These are phyloP conservation scores for Penicillium desertorum DNA, from an alignment of 495 filamentous ascomycete species.

Conservation along the genomic window DNA sequence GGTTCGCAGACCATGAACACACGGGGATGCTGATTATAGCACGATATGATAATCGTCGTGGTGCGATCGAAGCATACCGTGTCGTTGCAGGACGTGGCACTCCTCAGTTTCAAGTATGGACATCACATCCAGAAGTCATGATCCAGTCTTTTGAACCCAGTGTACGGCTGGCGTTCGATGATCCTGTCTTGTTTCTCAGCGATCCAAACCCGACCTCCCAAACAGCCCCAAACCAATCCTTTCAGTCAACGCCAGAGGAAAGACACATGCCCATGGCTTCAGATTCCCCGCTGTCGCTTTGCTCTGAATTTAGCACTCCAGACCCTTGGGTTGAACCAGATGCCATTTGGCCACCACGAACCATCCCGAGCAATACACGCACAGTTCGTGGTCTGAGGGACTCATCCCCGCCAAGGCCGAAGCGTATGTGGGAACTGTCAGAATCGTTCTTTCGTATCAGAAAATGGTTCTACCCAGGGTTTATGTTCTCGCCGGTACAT, in stretches of 20 bases:
- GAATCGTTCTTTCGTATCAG: conserved; percentile 68
- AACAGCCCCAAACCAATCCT: conserved; percentile 26
- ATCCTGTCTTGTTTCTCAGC: conserved; percentile 64
- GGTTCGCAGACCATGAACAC: conserved; percentile 74
- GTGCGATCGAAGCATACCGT: conserved; percentile 79
- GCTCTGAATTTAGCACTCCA: conserved; percentile 35
- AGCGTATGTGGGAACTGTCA: conserved; percentile 52
- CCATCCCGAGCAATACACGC: conserved; percentile 57
- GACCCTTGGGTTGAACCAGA: conserved; percentile 31
- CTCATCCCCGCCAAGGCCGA: conserved; percentile 40
- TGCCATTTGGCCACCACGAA: conserved; percentile 71
- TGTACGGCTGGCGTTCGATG: conserved; percentile 66
- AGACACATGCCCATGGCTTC: conserved; percentile 55
- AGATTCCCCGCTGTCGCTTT: conserved; percentile 40
- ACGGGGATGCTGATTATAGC: conserved; percentile 70
- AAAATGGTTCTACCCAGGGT: conserved; percentile 63
- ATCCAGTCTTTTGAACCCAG: conserved; percentile 72
- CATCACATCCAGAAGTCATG: conserved; percentile 63
- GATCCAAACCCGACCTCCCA: conserved; percentile 26
- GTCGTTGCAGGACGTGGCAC: conserved; percentile 60
- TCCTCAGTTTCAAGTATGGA: conserved; percentile 59
- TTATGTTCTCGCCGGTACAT: conserved; percentile 41
- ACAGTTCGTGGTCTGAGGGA: conserved; percentile 26
- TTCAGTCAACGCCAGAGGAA: conserved; percentile 27
- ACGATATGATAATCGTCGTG: conserved; percentile 67